Percentiles rank a stretch among this genome's conserved stretches.
These are phyloP conservation scores for Flaveria floridana DNA, from an alignment of 140 eudicot species.

Conservation along the genomic window DNA sequence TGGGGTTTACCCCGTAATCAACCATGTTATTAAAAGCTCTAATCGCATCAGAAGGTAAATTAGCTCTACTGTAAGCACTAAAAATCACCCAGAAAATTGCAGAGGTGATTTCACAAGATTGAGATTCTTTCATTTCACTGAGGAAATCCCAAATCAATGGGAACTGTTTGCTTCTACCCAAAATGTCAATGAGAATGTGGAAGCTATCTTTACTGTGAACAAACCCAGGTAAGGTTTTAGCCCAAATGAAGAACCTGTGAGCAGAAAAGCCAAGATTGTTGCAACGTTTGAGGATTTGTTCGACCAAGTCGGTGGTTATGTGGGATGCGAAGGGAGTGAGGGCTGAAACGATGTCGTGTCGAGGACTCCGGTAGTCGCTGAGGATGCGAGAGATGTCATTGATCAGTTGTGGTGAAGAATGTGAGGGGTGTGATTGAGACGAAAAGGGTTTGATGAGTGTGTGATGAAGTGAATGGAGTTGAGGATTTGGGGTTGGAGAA, in stretches of 20 bases:
- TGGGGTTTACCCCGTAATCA: slow-evolving; percentile 60
- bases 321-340: slow-evolving; percentile 55
- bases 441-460: background rate
- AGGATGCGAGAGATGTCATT: slow-evolving; percentile 72
- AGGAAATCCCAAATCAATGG: slow-evolving; percentile 84
- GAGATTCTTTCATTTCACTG: slow-evolving; percentile 40
- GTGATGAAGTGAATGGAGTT: background rate
- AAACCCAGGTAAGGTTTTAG: slow-evolving; percentile 55
- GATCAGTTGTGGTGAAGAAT: slow-evolving; percentile 39
- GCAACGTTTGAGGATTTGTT: slow-evolving; percentile 79
- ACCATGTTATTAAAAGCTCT: slow-evolving; percentile 72
- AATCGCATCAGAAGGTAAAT: slow-evolving; percentile 72
- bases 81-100: slow-evolving; percentile 62
- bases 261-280: slow-evolving; percentile 72
- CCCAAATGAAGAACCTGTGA: slow-evolving; percentile 77
- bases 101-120: slow-evolving; percentile 35
- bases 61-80: slow-evolving; percentile 65
- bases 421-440: background rate
- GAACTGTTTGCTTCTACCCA: slow-evolving; percentile 76
- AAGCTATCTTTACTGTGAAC: slow-evolving; percentile 42
- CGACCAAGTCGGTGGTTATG: slow-evolving; percentile 51
- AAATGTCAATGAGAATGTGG: slow-evolving; percentile 58
- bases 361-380: slow-evolving; percentile 76
- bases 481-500: background rate
- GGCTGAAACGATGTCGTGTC: slow-evolving; percentile 68